Evolutionary conservation across 2,329 filamentous ascomycete genomes (phyloP).

Genomic region (Phoma sp.): DNA sequence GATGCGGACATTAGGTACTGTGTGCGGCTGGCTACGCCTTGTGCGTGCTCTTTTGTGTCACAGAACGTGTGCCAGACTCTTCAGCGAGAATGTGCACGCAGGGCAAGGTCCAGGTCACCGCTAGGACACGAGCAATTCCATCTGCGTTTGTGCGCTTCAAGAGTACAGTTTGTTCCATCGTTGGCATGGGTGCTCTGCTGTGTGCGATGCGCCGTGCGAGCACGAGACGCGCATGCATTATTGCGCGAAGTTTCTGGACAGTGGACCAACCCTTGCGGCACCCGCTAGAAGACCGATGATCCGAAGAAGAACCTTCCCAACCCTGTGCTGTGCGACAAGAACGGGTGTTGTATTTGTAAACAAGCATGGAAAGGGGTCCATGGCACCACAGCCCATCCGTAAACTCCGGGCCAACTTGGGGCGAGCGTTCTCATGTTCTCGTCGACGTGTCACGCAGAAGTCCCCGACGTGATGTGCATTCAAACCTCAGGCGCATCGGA

Average conservation of each 20-base stretch:
- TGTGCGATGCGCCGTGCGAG: background rate
- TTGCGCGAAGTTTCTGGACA: constrained; percentile 17
- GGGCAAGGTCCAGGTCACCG: background rate
- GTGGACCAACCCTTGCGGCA: constrained; percentile 16
- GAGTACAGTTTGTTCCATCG: background rate
- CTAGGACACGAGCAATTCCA: background rate
- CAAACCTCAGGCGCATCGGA: constrained; percentile 8
- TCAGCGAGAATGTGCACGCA: constrained; percentile 1
- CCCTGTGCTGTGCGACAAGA: constrained; percentile 17
- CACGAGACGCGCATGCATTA: constrained; percentile 16
- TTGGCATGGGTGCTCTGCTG: constrained; percentile 2
- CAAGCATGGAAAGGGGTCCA: constrained; percentile 3
- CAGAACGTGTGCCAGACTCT: background rate
- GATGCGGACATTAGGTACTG: constrained; percentile 4
- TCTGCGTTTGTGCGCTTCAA: background rate
- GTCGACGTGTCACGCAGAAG: background rate
- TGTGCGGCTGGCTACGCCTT: constrained; percentile 1
- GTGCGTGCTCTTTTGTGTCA: constrained; percentile 6
- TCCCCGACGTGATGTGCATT: background rate
- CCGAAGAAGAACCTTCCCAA: constrained; percentile 16
- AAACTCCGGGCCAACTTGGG: constrained; percentile 13
- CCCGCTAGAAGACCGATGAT: constrained; percentile 18
- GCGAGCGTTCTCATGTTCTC: constrained; percentile 1
- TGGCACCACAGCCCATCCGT: constrained; percentile 2
- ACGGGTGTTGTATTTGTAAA: constrained; percentile 11